Conservation (phyloP, 192 early-diverging fungal species). For the Kappamyces sp. region DNA sequence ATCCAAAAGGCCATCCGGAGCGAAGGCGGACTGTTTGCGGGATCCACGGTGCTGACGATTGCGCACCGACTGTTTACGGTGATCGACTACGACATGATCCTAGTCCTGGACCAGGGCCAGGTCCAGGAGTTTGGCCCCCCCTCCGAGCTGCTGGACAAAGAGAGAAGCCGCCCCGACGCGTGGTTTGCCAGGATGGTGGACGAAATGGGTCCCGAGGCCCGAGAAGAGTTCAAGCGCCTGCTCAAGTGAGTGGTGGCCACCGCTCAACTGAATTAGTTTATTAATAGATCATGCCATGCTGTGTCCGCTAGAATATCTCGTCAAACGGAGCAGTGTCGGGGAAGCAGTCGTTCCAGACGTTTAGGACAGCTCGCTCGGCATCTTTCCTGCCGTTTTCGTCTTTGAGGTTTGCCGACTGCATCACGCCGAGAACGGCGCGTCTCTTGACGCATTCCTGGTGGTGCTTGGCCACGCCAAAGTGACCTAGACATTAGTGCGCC, state of each 20-base stretch:
- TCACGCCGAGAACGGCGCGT: constrained; percentile 72
- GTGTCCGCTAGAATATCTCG: constrained; percentile 55
- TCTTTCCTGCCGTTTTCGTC: constrained; percentile 41
- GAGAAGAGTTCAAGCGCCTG: no score
- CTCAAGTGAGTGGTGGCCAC: no score
- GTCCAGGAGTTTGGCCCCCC: constrained; percentile 53
- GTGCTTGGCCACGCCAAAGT: constrained; percentile 38
- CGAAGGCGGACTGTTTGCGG: constrained; percentile 29
- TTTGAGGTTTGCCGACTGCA: constrained; percentile 69
- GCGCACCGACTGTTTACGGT: constrained; percentile 41
- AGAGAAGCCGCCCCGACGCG: constrained; percentile 8
- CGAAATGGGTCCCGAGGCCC: constrained; percentile 35
- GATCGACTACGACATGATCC: constrained; percentile 34
- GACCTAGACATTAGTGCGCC: constrained; percentile 1
- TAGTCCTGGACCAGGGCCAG: constrained; percentile 38
- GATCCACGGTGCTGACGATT: constrained; percentile 44
- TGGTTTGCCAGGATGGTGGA: constrained; percentile 49
- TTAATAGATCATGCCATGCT: no score
- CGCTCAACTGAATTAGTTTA: no score
- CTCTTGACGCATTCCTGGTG: constrained; percentile 73
- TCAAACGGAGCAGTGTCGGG: constrained; percentile 93
- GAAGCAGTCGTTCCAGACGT: constrained; percentile 87
- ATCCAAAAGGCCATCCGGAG: constrained; percentile 33
- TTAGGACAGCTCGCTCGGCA: constrained; percentile 80
- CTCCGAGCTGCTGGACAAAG: constrained; percentile 28